Conservation (phyloP, 2,329 filamentous ascomycete species). For the Coniochaeta pulveracea region DNA sequence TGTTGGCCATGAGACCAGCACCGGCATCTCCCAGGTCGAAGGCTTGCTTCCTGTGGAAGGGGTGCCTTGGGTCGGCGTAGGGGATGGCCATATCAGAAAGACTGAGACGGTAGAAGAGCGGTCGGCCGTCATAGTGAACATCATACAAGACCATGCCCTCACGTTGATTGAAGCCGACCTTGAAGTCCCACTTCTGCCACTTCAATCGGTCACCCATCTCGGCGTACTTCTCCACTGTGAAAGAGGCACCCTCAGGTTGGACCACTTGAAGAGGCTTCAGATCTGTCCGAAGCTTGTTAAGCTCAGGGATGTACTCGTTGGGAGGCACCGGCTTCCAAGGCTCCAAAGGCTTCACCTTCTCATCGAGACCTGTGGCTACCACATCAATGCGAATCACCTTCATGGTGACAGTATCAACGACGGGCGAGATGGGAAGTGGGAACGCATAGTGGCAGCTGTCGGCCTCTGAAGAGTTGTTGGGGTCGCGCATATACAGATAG, state of each 20-base stretch:
- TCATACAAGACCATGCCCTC: slow-evolving; percentile 55
- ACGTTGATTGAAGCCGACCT: slow-evolving; percentile 52
- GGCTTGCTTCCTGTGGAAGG: slow-evolving; percentile 54
- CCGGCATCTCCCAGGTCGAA: slow-evolving; percentile 59
- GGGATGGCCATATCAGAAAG: slow-evolving; percentile 54
- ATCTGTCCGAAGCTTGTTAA: slow-evolving; percentile 45
- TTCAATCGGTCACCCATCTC: slow-evolving; percentile 16
- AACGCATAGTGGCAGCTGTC: slow-evolving; percentile 61
- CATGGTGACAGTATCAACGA: slow-evolving; percentile 50
- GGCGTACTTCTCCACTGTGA: slow-evolving; percentile 21
- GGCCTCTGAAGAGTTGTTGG: slow-evolving; percentile 42
- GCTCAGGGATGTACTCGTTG: slow-evolving; percentile 56
- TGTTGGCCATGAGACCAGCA: slow-evolving; percentile 54
- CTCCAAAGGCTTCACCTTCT: slow-evolving; percentile 39
- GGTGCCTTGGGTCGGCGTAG: slow-evolving; percentile 49
- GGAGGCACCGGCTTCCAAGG: slow-evolving; percentile 44
- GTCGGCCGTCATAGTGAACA: slow-evolving; percentile 46
- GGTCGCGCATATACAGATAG: slow-evolving; percentile 56
- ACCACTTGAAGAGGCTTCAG: slow-evolving; percentile 51
- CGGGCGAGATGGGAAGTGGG: slow-evolving; percentile 55
- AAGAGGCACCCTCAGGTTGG: slow-evolving; percentile 54
- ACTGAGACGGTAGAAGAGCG: slow-evolving; percentile 47
- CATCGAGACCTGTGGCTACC: slow-evolving; percentile 55
- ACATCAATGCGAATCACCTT: slow-evolving; percentile 59
- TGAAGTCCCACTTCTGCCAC: slow-evolving; percentile 42